phyloP scores from a whole-genome alignment of 73 alveolate genomes.

The Vitrella brassicaformis region DNA sequence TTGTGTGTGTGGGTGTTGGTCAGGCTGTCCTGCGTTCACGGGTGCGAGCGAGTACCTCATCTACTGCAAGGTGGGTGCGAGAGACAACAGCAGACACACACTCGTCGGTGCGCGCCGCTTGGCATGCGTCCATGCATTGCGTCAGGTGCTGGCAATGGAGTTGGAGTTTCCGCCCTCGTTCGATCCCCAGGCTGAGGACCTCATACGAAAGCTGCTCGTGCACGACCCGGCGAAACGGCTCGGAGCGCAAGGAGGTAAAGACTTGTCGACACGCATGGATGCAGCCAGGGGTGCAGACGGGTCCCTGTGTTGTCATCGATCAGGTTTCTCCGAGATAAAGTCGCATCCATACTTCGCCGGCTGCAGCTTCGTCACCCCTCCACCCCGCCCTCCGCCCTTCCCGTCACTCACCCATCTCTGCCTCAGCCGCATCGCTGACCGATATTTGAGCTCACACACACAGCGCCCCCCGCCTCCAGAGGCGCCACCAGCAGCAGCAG shows the following conservation, averaged over 20 bases:
- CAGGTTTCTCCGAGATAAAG: conserved; percentile 6
- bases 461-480: too few relatives aligned
- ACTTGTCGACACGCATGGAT: too few relatives aligned
- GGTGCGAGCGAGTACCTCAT: conserved; percentile 14
- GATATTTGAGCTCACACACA: too few relatives aligned
- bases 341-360: conserved; percentile 5
- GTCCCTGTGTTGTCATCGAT: too few relatives aligned
- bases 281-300: too few relatives aligned
- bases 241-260: too few relatives aligned
- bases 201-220: conserved; percentile 6
- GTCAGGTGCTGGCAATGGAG: conserved; percentile 8
- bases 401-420: conserved; percentile 13
- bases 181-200: not conserved
- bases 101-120: not conserved
- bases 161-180: conserved; percentile 11
- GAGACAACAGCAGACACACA: not conserved
- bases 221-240: conserved; percentile 17
- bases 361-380: not conserved
- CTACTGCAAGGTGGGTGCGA: not conserved
- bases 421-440: conserved; percentile 9
- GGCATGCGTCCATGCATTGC: not conserved
- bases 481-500: too few relatives aligned
- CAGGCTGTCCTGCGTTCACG: conserved; percentile 22
- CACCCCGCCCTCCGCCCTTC: conserved; percentile 5
- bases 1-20: too few relatives aligned